phyloP scores from a whole-genome alignment of 1,284 basidiomycete species.

The Cryptococcus deneoformans region DNA sequence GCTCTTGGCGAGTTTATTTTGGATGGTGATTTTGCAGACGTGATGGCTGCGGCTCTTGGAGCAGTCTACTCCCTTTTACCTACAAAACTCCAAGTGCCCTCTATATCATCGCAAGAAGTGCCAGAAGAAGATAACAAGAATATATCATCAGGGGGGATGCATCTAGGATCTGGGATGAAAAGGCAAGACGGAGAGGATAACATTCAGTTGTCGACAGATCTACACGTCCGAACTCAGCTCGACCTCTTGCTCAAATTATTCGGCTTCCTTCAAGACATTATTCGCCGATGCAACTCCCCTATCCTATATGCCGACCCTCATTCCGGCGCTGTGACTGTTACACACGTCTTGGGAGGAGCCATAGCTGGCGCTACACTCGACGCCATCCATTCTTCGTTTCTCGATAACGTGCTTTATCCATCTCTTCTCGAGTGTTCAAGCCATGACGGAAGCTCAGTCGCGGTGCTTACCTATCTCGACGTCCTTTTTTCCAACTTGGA shows the following conservation, averaged over 20 bases:
- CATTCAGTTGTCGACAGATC: constrained; percentile 58
- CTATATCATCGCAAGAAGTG: constrained; percentile 57
- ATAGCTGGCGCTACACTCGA: constrained; percentile 78
- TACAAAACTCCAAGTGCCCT: constrained; percentile 61
- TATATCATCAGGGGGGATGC: constrained; percentile 62
- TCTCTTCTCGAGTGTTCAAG: constrained; percentile 92
- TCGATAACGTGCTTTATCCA: constrained; percentile 91
- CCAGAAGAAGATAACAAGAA: constrained; percentile 51
- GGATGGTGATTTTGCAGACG: constrained; percentile 94
- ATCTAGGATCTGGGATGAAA: constrained; percentile 15
- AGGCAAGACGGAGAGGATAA: neutral
- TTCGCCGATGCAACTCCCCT: constrained; percentile 36
- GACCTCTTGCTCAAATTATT: constrained; percentile 86
- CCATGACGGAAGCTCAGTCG: constrained; percentile 86
- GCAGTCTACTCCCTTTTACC: constrained; percentile 88
- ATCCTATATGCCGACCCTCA: constrained; percentile 16
- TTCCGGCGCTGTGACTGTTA: constrained; percentile 13
- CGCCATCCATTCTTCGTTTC: constrained; percentile 78
- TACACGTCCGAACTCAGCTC: constrained; percentile 74
- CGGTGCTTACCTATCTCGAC: constrained; percentile 96
- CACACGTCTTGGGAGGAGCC: constrained; percentile 61
- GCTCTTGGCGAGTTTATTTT: constrained; percentile 90
- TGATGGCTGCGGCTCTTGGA: constrained; percentile 70
- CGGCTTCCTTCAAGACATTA: constrained; percentile 87
- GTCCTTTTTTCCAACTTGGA: constrained; percentile 75